A percentile compares a stretch with the other conserved stretches of the same genome.
Conservation (phyloP, 75 land plant genomes). For the Picea sitchensis region DNA sequence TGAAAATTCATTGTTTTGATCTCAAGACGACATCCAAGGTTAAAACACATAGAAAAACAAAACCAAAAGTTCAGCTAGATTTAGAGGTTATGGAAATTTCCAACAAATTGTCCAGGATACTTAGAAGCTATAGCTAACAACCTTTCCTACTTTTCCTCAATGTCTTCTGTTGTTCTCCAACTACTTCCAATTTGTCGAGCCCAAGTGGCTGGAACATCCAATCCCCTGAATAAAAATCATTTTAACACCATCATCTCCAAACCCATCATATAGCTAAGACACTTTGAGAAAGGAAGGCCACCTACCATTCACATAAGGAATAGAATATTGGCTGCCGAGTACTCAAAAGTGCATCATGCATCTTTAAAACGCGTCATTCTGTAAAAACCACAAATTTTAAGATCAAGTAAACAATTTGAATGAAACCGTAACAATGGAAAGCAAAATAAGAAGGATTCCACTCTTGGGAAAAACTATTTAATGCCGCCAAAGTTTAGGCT, state of each 20-base stretch:
- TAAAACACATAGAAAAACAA: neutral
- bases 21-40: conserved; percentile 38
- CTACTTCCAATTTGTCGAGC: conserved; percentile 52
- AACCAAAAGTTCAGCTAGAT: neutral
- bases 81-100: neutral
- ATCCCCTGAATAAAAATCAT: conserved; percentile 47
- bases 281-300: too few species aligned
- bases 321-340: conserved; percentile 73
- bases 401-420: neutral
- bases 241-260: neutral
- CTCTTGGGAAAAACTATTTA: conserved; percentile 9
- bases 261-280: too few species aligned
- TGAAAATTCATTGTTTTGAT: conserved; percentile 56
- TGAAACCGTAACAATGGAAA: neutral
- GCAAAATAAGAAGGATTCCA: neutral
- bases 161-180: conserved; percentile 82
- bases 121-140: neutral
- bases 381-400: too few species aligned
- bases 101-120: neutral
- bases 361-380: conserved; percentile 24
- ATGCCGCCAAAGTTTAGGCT: conserved; percentile 54
- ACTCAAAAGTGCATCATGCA: conserved; percentile 68
- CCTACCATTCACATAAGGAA: conserved; percentile 94
- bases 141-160: conserved; percentile 64
- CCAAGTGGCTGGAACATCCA: conserved; percentile 75